These are phyloP conservation scores for Achaetomium macrosporum DNA, from an alignment of 2,329 filamentous ascomycete genomes.

Conservation along the genomic window DNA sequence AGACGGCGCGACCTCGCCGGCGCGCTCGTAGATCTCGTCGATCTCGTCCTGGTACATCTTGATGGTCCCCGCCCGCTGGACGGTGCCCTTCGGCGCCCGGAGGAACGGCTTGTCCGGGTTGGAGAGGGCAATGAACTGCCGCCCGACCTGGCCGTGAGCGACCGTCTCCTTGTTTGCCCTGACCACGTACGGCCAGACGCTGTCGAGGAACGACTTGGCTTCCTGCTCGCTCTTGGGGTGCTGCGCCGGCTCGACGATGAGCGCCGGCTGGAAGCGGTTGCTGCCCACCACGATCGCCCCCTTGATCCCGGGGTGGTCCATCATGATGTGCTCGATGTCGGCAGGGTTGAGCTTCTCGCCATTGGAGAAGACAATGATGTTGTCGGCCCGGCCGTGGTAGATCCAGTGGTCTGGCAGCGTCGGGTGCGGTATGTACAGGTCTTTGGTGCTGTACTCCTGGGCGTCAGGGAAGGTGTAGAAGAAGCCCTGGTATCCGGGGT, in stretches of 20 bases:
- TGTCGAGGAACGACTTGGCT: slow-evolving; percentile 33
- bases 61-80: slow-evolving; percentile 37
- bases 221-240: slow-evolving; percentile 27
- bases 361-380: slow-evolving; percentile 45
- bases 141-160: slow-evolving; percentile 41
- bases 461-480: slow-evolving; percentile 38
- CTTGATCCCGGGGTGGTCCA: slow-evolving; percentile 34
- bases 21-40: slow-evolving; percentile 34
- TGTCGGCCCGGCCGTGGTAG: slow-evolving; percentile 35
- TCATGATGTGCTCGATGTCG: slow-evolving; percentile 37
- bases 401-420: slow-evolving; percentile 33
- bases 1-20: slow-evolving; percentile 13
- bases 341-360: slow-evolving; percentile 48
- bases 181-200: slow-evolving; percentile 39
- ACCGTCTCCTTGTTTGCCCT: slow-evolving; percentile 39
- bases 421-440: slow-evolving; percentile 39
- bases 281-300: slow-evolving; percentile 42
- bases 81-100: slow-evolving; percentile 40
- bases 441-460: slow-evolving; percentile 39
- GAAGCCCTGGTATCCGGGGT: slow-evolving; percentile 33
- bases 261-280: slow-evolving; percentile 40
- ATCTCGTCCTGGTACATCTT: slow-evolving; percentile 40
- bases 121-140: slow-evolving; percentile 35
- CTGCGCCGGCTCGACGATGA: slow-evolving; percentile 41
- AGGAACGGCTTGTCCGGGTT: slow-evolving; percentile 38